Percentiles rank a stretch among this genome's conserved stretches.
Conservation (phyloP, 108 stramenopile species). For the Nitzschia sp. region DNA sequence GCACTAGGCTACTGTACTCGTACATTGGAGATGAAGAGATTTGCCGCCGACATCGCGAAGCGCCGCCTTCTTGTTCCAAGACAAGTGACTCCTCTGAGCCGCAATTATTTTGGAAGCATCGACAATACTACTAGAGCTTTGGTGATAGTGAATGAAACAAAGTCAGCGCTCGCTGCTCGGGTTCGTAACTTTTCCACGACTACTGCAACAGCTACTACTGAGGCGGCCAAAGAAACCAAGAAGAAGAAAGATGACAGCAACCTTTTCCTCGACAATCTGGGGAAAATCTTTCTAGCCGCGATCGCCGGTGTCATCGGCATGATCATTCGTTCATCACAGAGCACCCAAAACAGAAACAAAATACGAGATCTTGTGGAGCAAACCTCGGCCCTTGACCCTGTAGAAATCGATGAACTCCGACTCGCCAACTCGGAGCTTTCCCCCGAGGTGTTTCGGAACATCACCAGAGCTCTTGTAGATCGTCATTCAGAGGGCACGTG, state of each 20-base stretch:
- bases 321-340: slow-evolving; percentile 62
- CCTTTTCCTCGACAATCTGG: slow-evolving; percentile 86
- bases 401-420: slow-evolving; percentile 85
- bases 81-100: no score
- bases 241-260: slow-evolving; percentile 57
- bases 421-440: slow-evolving; percentile 71
- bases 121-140: no score
- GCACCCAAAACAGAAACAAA: slow-evolving; percentile 48
- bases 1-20: no score
- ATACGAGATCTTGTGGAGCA: slow-evolving; percentile 69
- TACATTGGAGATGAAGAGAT: not conserved
- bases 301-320: slow-evolving; percentile 62
- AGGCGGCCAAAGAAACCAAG: slow-evolving; percentile 4
- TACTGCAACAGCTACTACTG: not conserved
- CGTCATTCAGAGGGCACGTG: slow-evolving; percentile 33
- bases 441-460: slow-evolving; percentile 44
- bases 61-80: no score
- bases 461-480: slow-evolving; percentile 40
- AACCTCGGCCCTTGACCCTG: slow-evolving; percentile 62
- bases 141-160: no score
- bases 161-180: no score
- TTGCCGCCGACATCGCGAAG: not conserved
- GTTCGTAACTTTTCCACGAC: slow-evolving; percentile 9
- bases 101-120: no score
- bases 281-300: slow-evolving; percentile 58